Evolutionary conservation across 192 early-diverging fungal genomes (phyloP), one percentile per base, ranked within the genome.

Genomic region (Coemansia sp.): DNA sequence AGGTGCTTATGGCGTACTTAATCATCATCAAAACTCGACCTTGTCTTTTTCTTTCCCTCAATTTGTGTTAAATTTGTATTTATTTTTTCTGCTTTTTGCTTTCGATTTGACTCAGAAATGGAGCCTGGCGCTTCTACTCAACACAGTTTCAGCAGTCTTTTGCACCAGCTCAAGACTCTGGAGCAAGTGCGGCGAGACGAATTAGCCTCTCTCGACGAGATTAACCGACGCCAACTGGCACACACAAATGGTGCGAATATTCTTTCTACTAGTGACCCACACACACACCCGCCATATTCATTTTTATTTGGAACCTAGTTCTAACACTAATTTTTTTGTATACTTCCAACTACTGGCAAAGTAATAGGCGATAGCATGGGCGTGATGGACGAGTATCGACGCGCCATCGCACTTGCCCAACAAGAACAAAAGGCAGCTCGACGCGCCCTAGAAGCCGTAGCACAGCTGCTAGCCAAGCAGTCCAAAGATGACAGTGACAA

Each of bases 361-460:
- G 13, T 16, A 43, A 1, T 65, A 63, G 41, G 44, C 16, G n/a
- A 65, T 29, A 52, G 22, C 9, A 43, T n/a, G 22, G 66, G 29
- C 42, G n/a, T n/a, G 18, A 54, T 34, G 12, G 44, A 63, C 44
- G 67, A 74, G 15, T 60, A 60, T 16, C 57, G 57, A 60, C 57
- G 42, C 2, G 76, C 66, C 5, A 27, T 43, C 3, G 43, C 62
- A 15, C 47, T 73, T 5, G 79, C 68, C 2, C 71, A 46, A 27
- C 75, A 74, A 40, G 79, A 82, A 65, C 70, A 74, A 55, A 46
- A 59, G 34, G 68, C 71, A 2, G 75, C 79, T 3, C 68, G 67
- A 8, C 61, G 64, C 3, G 79, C 75, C 41, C 52, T 76, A 20
- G 75, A 73, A 22, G 41, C 63, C 3, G 75, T 82, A 27, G 49